Percentiles rank a stretch among this genome's conserved stretches.
Evolutionary conservation across 139 green algal species (phyloP).

Genomic region (Penium margaritaceum): DNA sequence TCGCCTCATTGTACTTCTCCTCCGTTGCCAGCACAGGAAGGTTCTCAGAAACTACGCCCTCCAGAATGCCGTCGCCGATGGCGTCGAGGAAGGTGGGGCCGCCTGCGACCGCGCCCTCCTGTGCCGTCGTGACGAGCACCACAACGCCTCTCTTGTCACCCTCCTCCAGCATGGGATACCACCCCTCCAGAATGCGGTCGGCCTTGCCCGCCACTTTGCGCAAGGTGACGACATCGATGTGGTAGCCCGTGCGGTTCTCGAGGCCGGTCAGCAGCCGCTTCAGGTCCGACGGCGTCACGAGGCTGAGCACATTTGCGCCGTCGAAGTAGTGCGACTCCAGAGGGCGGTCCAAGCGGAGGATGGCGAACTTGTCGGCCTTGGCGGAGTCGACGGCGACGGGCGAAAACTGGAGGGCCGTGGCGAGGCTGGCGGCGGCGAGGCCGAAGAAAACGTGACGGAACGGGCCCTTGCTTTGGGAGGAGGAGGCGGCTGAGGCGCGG

Average conservation of each 20-base stretch:
- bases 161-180: slow-evolving; percentile 48
- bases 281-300: slow-evolving; percentile 18
- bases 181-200: slow-evolving; percentile 47
- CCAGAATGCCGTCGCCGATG: slow-evolving; percentile 82
- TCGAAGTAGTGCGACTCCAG: slow-evolving; percentile 33
- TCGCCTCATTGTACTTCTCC: slow-evolving; percentile 85
- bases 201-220: slow-evolving; percentile 43
- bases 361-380: slow-evolving; percentile 39
- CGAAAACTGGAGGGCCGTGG: slow-evolving; percentile 6
- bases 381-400: neutral
- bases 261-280: slow-evolving; percentile 35
- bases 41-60: slow-evolving; percentile 80
- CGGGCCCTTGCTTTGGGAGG: too few species aligned
- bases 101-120: slow-evolving; percentile 89
- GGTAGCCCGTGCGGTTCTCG: slow-evolving; percentile 44
- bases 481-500: too few species aligned
- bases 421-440: neutral
- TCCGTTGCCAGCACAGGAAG: slow-evolving; percentile 75
- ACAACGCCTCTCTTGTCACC: slow-evolving; percentile 79
- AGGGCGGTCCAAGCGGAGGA: slow-evolving; percentile 7
- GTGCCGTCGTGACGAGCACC: slow-evolving; percentile 81
- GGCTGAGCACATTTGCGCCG: slow-evolving; percentile 42
- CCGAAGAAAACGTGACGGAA: too few species aligned
- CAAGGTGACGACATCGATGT: slow-evolving; percentile 46
- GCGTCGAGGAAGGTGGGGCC: slow-evolving; percentile 71